phyloP scores from a whole-genome alignment of 2,329 filamentous ascomycete species.

The Colletotrichum caudatum region DNA sequence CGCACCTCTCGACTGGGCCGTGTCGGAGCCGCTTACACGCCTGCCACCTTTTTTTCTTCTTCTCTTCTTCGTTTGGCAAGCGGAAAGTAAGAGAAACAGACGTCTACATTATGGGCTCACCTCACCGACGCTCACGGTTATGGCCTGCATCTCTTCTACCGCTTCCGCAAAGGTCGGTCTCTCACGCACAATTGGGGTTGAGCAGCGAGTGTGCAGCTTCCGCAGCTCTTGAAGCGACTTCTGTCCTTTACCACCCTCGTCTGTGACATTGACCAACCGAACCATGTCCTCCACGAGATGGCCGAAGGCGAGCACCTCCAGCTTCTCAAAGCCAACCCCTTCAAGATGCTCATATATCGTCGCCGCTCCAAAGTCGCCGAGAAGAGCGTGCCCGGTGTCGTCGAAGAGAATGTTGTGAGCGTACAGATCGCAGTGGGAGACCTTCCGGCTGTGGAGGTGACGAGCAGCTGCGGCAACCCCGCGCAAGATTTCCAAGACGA shows the following conservation, averaged over 20 bases:
- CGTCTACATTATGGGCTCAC: background rate
- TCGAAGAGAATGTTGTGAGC: conserved; percentile 61
- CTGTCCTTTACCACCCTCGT: conserved; percentile 7
- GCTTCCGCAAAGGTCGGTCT: conserved; percentile 52
- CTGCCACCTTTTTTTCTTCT: background rate
- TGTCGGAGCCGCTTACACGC: background rate
- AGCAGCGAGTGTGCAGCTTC: conserved; percentile 48
- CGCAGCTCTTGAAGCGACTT: conserved; percentile 44
- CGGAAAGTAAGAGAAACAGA: no score
- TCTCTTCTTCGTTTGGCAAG: no score
- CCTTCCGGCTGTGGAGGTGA: conserved; percentile 58
- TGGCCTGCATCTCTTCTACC: conserved; percentile 9
- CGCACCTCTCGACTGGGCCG: background rate
- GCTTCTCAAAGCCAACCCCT: conserved; percentile 51
- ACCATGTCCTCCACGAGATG: conserved; percentile 60
- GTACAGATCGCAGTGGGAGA: conserved; percentile 61
- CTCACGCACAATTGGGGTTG: conserved; percentile 43
- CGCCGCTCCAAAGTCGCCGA: conserved; percentile 62
- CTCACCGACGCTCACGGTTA: background rate
- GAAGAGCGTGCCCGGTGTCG: conserved; percentile 55
- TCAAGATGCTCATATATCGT: conserved; percentile 55
- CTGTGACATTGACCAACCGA: conserved; percentile 47
- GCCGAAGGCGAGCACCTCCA: conserved; percentile 62
- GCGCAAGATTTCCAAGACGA: conserved; percentile 52
- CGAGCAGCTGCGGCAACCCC: conserved; percentile 56